Conservation (phyloP, 768 basidiomycete genomes). For the Mycena floridula region DNA sequence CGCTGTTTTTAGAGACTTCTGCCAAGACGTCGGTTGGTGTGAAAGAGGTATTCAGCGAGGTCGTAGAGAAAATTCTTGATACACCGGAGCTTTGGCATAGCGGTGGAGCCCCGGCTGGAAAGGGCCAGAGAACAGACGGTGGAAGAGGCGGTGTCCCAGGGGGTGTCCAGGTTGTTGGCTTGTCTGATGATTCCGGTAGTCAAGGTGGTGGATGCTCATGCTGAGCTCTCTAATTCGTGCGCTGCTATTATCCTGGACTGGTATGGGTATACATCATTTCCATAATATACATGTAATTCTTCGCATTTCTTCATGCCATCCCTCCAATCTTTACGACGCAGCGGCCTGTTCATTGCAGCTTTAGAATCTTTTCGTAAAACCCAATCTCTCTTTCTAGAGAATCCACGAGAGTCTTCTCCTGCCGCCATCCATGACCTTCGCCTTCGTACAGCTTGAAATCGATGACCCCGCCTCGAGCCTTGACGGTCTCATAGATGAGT, state of each 20-base stretch:
- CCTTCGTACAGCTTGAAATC: constrained; percentile 43
- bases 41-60: constrained; percentile 60
- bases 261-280: too few relatives aligned
- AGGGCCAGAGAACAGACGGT: constrained; percentile 26
- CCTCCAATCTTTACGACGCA: too few relatives aligned
- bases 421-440: constrained; percentile 45
- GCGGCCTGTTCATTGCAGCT: constrained; percentile 6
- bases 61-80: constrained; percentile 78
- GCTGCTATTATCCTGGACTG: too few relatives aligned
- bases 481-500: constrained; percentile 35
- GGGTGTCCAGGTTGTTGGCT: constrained; percentile 40
- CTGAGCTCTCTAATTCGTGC: too few relatives aligned
- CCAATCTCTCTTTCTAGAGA: constrained; percentile 34
- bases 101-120: constrained; percentile 16
- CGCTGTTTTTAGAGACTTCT: constrained; percentile 85
- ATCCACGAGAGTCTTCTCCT: constrained; percentile 32
- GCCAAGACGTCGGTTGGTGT: constrained; percentile 90
- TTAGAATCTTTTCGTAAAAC: constrained; percentile 33
- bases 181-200: constrained; percentile 16
- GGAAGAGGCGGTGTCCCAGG: constrained; percentile 45
- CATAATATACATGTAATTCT: too few relatives aligned
- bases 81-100: constrained; percentile 76
- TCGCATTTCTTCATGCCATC: too few relatives aligned
- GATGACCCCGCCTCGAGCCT: constrained; percentile 29
- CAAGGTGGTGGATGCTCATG: constrained; percentile 23